A percentile compares a stretch with the other conserved stretches of the same genome.
These are phyloP conservation scores for Phaeotremella skinneri DNA, from an alignment of 768 basidiomycete genomes.

Conservation along the genomic window DNA sequence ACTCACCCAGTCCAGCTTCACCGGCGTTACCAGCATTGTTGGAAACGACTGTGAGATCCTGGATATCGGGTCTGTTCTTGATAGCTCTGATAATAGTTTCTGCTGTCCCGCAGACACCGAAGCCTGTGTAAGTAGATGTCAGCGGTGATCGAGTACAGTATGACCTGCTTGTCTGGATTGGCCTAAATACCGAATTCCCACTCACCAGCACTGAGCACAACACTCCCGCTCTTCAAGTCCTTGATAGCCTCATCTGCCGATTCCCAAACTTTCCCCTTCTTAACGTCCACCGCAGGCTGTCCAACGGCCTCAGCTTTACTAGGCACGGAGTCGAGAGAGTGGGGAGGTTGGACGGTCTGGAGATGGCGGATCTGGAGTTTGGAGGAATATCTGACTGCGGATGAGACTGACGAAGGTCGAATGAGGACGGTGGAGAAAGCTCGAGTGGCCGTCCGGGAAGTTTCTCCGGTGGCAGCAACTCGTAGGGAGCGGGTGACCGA, in stretches of 20 bases:
- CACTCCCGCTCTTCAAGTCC: constrained; percentile 38
- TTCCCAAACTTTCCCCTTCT: constrained; percentile 24
- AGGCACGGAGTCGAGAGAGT: background rate
- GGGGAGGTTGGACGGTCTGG: background rate
- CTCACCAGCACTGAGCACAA: constrained; percentile 40
- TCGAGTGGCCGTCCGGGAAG: background rate
- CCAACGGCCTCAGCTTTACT: constrained; percentile 1
- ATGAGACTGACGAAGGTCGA: background rate
- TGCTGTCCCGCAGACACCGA: constrained; percentile 48
- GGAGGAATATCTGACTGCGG: background rate
- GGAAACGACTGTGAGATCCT: constrained; percentile 44
- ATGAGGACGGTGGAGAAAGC: background rate
- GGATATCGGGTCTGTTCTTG: constrained; percentile 23
- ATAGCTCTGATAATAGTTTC: constrained; percentile 47
- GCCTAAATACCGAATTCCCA: background rate
- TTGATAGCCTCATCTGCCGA: constrained; percentile 36
- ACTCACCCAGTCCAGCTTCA: constrained; percentile 38
- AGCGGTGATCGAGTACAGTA: background rate
- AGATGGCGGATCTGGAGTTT: background rate
- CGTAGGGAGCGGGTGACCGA: constrained; percentile 62
- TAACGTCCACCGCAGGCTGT: background rate
- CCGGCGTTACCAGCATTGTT: constrained; percentile 48
- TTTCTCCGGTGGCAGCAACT: background rate
- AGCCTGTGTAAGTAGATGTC: constrained; percentile 17
- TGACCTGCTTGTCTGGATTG: background rate